Conservation (phyloP, 305 asterid species). For the Lippia alba region DNA sequence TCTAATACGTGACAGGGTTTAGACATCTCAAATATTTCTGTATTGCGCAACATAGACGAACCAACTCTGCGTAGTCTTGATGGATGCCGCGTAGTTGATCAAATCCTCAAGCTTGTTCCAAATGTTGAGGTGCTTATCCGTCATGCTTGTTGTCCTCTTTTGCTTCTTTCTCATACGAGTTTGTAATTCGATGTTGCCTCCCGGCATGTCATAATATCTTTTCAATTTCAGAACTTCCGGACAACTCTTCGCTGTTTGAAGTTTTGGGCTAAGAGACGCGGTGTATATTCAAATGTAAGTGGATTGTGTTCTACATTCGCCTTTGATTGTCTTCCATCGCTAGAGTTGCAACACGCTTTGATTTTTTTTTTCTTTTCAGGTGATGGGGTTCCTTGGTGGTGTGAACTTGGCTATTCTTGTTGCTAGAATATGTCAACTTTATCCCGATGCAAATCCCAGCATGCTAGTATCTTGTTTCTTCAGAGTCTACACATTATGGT, state of each 20-base stretch:
- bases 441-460: constrained; percentile 93
- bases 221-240: constrained; percentile 67
- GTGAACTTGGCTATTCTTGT: constrained; percentile 99
- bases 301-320: background rate
- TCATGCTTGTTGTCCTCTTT: background rate
- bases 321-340: background rate
- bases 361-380: constrained; percentile 46
- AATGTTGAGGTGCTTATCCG: constrained; percentile 60
- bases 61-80: constrained; percentile 94
- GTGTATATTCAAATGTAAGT: constrained; percentile 99
- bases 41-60: constrained; percentile 83
- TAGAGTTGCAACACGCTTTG: background rate
- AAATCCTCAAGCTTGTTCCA: constrained; percentile 92
- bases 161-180: background rate
- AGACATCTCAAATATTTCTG: constrained; percentile 78
- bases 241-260: constrained; percentile 81
- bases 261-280: constrained; percentile 97
- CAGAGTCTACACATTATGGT: constrained; percentile 94
- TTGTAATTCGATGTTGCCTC: constrained; percentile 13
- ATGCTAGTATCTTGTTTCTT: constrained; percentile 95
- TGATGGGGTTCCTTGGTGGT: constrained; percentile 98
- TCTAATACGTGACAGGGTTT: constrained; percentile 61
- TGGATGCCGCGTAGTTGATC: constrained; percentile 98
- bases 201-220: background rate
- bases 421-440: constrained; percentile 91